Percentiles rank a stretch among this genome's conserved stretches.
Conservation (phyloP, 2,329 filamentous ascomycete genomes). For the Fusarium mangiferae region DNA sequence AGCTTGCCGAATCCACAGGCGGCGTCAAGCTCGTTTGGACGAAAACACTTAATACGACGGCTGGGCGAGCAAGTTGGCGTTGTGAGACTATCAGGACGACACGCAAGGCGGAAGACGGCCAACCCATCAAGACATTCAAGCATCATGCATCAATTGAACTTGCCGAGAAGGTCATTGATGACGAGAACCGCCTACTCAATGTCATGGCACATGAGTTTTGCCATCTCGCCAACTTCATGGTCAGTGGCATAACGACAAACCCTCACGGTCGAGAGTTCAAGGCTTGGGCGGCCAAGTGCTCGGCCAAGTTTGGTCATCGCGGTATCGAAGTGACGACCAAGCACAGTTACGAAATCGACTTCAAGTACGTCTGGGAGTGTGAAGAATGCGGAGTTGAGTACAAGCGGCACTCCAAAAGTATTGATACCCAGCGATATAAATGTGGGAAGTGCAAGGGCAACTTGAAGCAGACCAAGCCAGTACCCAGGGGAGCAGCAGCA, state of each 20-base stretch:
- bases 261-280: slow-evolving; percentile 91
- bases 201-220: slow-evolving; percentile 98
- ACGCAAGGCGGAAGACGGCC: slow-evolving; percentile 39
- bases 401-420: slow-evolving; percentile 86
- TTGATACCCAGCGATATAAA: slow-evolving; percentile 75
- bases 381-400: slow-evolving; percentile 74
- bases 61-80: slow-evolving; percentile 79
- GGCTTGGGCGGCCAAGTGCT: slow-evolving; percentile 71
- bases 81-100: slow-evolving; percentile 62
- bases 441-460: slow-evolving; percentile 80
- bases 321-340: slow-evolving; percentile 87
- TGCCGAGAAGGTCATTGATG: slow-evolving; percentile 86
- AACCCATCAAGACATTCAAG: slow-evolving; percentile 49
- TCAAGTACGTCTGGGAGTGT: slow-evolving; percentile 91
- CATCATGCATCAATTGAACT: slow-evolving; percentile 86
- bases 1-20: slow-evolving; percentile 70
- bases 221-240: slow-evolving; percentile 91
- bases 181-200: slow-evolving; percentile 81
- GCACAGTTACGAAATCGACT: slow-evolving; percentile 89
- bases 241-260: slow-evolving; percentile 77
- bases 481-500: slow-evolving; percentile 57
- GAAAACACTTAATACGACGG: slow-evolving; percentile 82
- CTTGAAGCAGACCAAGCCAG: slow-evolving; percentile 82
- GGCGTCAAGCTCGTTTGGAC: slow-evolving; percentile 79
- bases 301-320: slow-evolving; percentile 64